Evolutionary conservation across 371 early-diverging fungal genomes (phyloP).

Genomic region (Dichotomocladium elegans): DNA sequence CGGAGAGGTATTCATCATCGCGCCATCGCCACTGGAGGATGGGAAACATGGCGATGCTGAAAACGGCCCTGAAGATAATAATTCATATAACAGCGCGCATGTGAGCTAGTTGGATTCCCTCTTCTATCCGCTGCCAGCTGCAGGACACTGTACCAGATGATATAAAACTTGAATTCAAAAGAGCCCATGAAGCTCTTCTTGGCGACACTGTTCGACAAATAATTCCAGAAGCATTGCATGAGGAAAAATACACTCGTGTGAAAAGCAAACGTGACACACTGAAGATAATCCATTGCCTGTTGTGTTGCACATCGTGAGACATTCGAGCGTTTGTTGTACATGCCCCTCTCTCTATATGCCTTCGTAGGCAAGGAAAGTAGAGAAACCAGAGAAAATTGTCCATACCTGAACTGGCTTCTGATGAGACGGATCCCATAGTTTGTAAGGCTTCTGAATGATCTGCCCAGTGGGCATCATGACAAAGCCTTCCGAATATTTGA

Average conservation of each 20-base stretch:
- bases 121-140: not conserved
- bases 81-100: not conserved
- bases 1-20: slow-evolving; percentile 20
- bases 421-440: slow-evolving; percentile 29
- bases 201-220: slow-evolving; percentile 22
- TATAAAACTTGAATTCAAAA: slow-evolving; percentile 30
- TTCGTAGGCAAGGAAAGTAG: no score
- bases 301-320: not conserved
- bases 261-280: slow-evolving; percentile 24
- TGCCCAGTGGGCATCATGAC: slow-evolving; percentile 9
- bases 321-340: no score
- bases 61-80: slow-evolving; percentile 26
- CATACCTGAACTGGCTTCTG: slow-evolving; percentile 14
- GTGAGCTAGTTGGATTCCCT: not conserved
- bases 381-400: no score
- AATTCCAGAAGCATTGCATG: slow-evolving; percentile 35
- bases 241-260: slow-evolving; percentile 25
- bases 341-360: no score
- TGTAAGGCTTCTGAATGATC: slow-evolving; percentile 35
- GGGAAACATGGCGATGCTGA: slow-evolving; percentile 39
- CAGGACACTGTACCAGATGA: slow-evolving; percentile 25
- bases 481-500: slow-evolving; percentile 46
- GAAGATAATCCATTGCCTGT: slow-evolving; percentile 24
- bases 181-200: slow-evolving; percentile 31
- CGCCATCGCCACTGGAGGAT: slow-evolving; percentile 41